Base-by-base conservation (phyloP, 129 eudicot species). In the Arctium lappa region DNA sequence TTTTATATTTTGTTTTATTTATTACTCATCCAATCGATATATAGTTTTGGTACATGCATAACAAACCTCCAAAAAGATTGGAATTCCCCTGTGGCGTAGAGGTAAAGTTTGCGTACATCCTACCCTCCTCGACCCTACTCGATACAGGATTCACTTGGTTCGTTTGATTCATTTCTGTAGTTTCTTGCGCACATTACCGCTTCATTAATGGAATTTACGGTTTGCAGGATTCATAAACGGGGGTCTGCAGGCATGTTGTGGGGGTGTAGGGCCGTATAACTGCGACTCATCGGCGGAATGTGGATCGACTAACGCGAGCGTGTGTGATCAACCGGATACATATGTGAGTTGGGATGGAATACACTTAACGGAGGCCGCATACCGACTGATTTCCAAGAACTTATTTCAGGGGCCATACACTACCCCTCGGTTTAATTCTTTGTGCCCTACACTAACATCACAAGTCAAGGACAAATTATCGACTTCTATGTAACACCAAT, bases 271-370 rank as follows among this genome's bases (percentile, higher is more conserved):
- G 6, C 81, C 46, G 5, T 92, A 69, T 80, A 85, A 89, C 53
- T 80, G 30, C 71, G 86, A 92, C 76, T 0, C 32, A 1, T 66
- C 80, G 0, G 68, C 50, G 3, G 8, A 1, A 36, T 91, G 96
- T 69, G 96, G 93, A 27, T 0, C 0, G 0, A 30, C 65, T 1
- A 15, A 34, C 32, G 60, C 91, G 6, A 82, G 62, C 0, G 66
- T 18, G 70, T 89, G 94, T 37, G 81, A 46, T 27, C 72, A 89
- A 16, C 97, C 97, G 2, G 44, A 84, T 56, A 62, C 68, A 8
- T 86, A 76, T 73, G 88, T 36, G 33, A 85, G 50, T 5, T 92
- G 93, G 97, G 97, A 91, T 69, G 97, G 93, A 46, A 1, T 89
- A 11, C 96, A 91, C 72, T 81, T 87, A 6, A 89, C 93, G 0